Conservation (phyloP, 345 rosid genomes). For the Sisymbrium altissimum region DNA sequence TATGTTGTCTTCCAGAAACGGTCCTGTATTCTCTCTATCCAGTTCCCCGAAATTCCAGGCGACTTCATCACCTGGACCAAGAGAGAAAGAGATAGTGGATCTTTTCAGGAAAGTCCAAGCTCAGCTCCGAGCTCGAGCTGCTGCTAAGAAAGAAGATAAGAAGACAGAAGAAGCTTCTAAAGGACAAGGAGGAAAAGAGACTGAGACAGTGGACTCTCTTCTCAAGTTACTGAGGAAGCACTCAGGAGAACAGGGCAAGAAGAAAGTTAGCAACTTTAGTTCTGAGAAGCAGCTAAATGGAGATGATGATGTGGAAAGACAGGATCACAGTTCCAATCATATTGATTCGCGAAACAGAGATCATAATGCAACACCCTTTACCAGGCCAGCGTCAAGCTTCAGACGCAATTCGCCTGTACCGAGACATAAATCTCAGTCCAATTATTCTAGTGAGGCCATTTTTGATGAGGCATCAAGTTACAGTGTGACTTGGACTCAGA, state of each 20-base stretch:
- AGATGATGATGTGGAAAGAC: constrained; percentile 26
- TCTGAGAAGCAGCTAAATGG: constrained; percentile 30
- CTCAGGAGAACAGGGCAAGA: constrained; percentile 58
- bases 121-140: constrained; percentile 79
- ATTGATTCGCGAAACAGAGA: constrained; percentile 20
- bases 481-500: constrained; percentile 36
- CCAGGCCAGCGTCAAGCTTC: constrained; percentile 72
- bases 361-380: constrained; percentile 37
- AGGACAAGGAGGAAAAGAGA: constrained; percentile 58
- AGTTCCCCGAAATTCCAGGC: constrained; percentile 58
- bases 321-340: constrained; percentile 35
- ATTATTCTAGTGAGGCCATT: constrained; percentile 42
- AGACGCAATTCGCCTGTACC: constrained; percentile 64
- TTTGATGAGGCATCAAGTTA: constrained; percentile 30
- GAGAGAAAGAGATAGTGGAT: constrained; percentile 79
- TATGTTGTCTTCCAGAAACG: constrained; percentile 51
- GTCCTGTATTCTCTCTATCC: constrained; percentile 54
- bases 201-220: constrained; percentile 68
- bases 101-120: constrained; percentile 80
- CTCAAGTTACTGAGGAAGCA: constrained; percentile 76
- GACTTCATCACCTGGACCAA: constrained; percentile 61
- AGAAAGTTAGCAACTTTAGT: constrained; percentile 31
- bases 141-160: constrained; percentile 53
- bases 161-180: constrained; percentile 42
- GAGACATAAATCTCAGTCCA: constrained; percentile 46